Evolutionary conservation across 1,284 basidiomycete genomes (phyloP), one percentile per base, ranked within the genome.

Genomic region (Melampsora abietis-canadensis): DNA sequence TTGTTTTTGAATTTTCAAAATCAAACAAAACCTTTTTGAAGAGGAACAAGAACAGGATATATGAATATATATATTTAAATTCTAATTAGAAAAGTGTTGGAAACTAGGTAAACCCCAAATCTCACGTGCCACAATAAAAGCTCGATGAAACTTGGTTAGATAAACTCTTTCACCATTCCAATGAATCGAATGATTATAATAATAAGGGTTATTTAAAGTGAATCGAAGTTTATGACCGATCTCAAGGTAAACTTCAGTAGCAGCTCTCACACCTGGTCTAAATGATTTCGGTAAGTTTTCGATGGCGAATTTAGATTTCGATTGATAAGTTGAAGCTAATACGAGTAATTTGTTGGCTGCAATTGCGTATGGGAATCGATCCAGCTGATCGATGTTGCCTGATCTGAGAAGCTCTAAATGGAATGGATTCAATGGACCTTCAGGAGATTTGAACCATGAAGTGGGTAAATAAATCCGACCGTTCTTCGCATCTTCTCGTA

Each of bases 381-480:
- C 31, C 3, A 72, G 24, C 14, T 54, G 30, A 40, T 30, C 19
- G 24, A 24, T 31, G 54, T 65, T 3, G 65, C 21, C 17, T 63
- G 44, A n/a, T 72, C 21, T 31, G 24, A 65, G 37, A 54, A 47
- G 4, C 30, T 70, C 37, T 76, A 77, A n/a, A 65, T 73, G 19
- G 76, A 74, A 7, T 75, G 74, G 19, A 70, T 59, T 46, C 15
- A 65, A 51, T 21, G 46, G 30, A 5, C 69, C 74, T 14, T 68
- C 27, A 19, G 73, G 65, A 27, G 51, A 27, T 27, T n/a, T 54
- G 76, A 83, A 81, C 40, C 73, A 78, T 1, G 78, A 69, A 4
- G 82, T 77, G 6, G 84, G 84, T 5, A 85, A 78, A 78, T 84
- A 85, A 7, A 83, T 76, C 46, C 84, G 78, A 0, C 81, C 80